Percentiles rank a stretch among this genome's conserved stretches.
Conservation (phyloP, 441 rosid species). For the Erodium moschatum region DNA sequence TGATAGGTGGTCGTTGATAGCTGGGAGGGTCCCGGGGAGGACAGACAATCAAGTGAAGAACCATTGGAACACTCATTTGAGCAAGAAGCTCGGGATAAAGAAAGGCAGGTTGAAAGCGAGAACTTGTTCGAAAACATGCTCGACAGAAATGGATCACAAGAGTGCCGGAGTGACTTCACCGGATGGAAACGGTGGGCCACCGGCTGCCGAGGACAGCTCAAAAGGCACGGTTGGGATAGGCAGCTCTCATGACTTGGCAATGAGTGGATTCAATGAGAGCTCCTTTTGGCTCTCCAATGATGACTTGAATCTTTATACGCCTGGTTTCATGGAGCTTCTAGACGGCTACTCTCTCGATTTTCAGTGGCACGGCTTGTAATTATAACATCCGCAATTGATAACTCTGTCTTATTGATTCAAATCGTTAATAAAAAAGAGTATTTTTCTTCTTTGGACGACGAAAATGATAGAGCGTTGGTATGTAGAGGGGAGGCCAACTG, state of each 20-base stretch:
- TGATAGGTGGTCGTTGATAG: slow-evolving; percentile 52
- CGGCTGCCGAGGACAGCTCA: neutral
- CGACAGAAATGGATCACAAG: no score
- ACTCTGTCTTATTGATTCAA: no score
- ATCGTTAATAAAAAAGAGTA: no score
- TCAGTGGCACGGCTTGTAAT: neutral
- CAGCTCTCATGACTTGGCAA: neutral
- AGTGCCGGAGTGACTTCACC: no score
- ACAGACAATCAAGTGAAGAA: slow-evolving; percentile 68
- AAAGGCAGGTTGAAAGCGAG: slow-evolving; percentile 11
- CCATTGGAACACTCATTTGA: slow-evolving; percentile 45
- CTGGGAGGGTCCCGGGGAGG: slow-evolving; percentile 53
- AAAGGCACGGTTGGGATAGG: neutral
- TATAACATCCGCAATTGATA: no score
- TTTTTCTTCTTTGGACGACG: no score
- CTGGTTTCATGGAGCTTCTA: slow-evolving; percentile 17
- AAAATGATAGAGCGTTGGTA: no score
- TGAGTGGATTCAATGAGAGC: neutral
- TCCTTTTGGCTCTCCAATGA: slow-evolving; percentile 16
- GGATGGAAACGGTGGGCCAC: neutral
- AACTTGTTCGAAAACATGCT: neutral
- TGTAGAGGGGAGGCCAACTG: no score
- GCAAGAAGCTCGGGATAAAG: slow-evolving; percentile 26
- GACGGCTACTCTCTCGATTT: slow-evolving; percentile 22
- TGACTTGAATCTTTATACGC: slow-evolving; percentile 12